Conservation (phyloP, 2,329 filamentous ascomycete genomes). For the Phyllosticta citriasiana region DNA sequence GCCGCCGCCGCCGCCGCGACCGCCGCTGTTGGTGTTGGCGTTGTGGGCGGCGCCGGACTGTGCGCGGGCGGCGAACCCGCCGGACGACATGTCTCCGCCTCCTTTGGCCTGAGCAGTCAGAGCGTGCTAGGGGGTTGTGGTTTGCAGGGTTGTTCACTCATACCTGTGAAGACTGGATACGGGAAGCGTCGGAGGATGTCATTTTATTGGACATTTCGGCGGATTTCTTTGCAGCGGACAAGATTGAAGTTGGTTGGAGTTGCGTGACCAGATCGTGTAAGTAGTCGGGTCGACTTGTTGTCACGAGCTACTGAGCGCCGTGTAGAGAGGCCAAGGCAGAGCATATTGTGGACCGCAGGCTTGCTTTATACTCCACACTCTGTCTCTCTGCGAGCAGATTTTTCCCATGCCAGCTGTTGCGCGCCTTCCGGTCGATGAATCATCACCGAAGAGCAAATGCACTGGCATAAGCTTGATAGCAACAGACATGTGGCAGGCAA, state of each 20-base stretch:
- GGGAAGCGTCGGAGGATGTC: not conserved
- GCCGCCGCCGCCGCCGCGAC: too few relatives aligned
- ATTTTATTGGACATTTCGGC: not conserved
- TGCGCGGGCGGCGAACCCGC: slow-evolving; percentile 1
- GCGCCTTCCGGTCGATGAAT: too few relatives aligned
- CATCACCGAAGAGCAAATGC: too few relatives aligned
- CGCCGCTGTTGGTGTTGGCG: not conserved
- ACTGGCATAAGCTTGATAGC: too few relatives aligned
- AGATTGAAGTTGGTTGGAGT: not conserved
- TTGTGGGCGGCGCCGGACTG: not conserved
- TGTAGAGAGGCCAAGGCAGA: not conserved
- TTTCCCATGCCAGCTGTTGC: too few relatives aligned
- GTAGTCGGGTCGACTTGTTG: not conserved
- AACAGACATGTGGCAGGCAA: too few relatives aligned
- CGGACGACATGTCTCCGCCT: not conserved
- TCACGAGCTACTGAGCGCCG: not conserved
- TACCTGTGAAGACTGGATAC: slow-evolving; percentile 1
- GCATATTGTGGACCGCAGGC: not conserved
- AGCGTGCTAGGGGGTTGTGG: not conserved
- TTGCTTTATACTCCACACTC: too few relatives aligned
- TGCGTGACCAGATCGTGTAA: not conserved
- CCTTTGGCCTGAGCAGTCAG: not conserved
- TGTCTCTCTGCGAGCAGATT: too few relatives aligned
- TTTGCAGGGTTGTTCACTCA: not conserved
- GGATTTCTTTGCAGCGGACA: too few relatives aligned